phyloP scores from a whole-genome alignment of 495 filamentous ascomycete species.

The Monascus purpureus region DNA sequence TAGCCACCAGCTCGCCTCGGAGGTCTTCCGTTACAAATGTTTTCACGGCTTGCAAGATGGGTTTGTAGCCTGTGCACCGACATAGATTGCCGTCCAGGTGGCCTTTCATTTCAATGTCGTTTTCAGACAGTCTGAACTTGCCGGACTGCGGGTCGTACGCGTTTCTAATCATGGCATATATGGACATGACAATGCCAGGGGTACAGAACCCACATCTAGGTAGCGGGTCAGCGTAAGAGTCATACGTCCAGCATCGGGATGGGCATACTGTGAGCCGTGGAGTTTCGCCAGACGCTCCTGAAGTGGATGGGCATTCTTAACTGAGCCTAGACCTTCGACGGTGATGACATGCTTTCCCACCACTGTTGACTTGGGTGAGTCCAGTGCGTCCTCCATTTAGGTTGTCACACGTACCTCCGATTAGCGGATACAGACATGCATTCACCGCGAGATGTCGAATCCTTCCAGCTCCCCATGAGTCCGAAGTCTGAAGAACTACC shows the following conservation, averaged over 20 bases:
- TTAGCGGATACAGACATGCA: conserved; percentile 82
- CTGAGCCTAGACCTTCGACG: conserved; percentile 89
- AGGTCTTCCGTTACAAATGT: conserved; percentile 36
- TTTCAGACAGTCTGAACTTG: conserved; percentile 32
- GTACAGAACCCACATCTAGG: conserved; percentile 78
- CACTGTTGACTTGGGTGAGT: too few relatives aligned
- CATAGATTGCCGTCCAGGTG: conserved; percentile 87
- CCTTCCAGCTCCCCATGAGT: conserved; percentile 36
- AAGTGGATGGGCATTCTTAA: conserved; percentile 72
- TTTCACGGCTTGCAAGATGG: conserved; percentile 83
- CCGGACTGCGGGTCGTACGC: conserved; percentile 36
- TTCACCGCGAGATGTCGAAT: conserved; percentile 91
- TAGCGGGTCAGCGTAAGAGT: conserved; percentile 3
- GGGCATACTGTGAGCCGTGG: conserved; percentile 51
- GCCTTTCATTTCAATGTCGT: conserved; percentile 66
- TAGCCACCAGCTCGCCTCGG: conserved; percentile 12
- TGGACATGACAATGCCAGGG: conserved; percentile 88
- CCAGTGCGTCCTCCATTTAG: too few relatives aligned
- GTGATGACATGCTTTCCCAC: conserved; percentile 99
- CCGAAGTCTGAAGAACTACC: conserved; percentile 41
- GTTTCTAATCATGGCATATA: conserved; percentile 56
- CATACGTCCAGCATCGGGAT: background rate
- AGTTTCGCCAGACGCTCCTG: conserved; percentile 81
- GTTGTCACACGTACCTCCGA: conserved; percentile 47
- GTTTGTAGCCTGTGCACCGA: conserved; percentile 87